Evolutionary conservation across 2,329 filamentous ascomycete species (phyloP), one percentile per base, ranked within the genome.

Genomic region (Samsoniella hepiali): DNA sequence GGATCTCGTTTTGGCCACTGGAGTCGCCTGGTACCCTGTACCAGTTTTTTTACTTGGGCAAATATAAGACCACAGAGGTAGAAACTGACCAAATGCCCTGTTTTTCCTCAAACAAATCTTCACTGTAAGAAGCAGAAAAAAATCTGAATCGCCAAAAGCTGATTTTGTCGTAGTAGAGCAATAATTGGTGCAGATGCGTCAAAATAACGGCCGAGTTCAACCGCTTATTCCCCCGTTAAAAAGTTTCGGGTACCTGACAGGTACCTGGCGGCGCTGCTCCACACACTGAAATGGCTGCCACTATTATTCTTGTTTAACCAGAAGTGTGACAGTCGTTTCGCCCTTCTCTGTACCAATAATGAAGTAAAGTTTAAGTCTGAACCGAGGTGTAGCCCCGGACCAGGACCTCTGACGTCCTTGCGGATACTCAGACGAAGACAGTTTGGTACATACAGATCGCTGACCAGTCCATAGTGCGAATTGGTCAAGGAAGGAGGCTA

Each of bases 281-380:
- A n/a, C 29, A 50, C 27, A 29, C 29, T 50, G 32, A 50, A 50
- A 50, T 50, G 29, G 47, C 47, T 32, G 29, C 47, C 47, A 17
- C 47, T 50, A 50, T 34, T 50, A 50, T 50, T 50, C 47, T 50
- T 50, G 29, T n/a, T n/a, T n/a, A n/a, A n/a, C n/a, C n/a, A n/a
- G n/a, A n/a, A n/a, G n/a, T n/a, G n/a, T n/a, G n/a, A n/a, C n/a
- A n/a, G n/a, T n/a, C n/a, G n/a, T n/a, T n/a, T n/a, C n/a, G n/a
- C n/a, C n/a, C n/a, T n/a, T n/a, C n/a, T n/a, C n/a, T n/a, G n/a
- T 9, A 34, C 32, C 32, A 34, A 34, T 34, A 34, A 34, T 34
- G 32, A 34, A 34, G 32, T 34, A 9, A 34, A 34, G 32, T 34
- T 34, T 42, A 42, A 42, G 15, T 42, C 38, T 42, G 15, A 17